Percentiles rank a stretch among this genome's conserved stretches.
Evolutionary conservation across 768 basidiomycete genomes (phyloP).

Genomic region (Lactifluus subvellereus): DNA sequence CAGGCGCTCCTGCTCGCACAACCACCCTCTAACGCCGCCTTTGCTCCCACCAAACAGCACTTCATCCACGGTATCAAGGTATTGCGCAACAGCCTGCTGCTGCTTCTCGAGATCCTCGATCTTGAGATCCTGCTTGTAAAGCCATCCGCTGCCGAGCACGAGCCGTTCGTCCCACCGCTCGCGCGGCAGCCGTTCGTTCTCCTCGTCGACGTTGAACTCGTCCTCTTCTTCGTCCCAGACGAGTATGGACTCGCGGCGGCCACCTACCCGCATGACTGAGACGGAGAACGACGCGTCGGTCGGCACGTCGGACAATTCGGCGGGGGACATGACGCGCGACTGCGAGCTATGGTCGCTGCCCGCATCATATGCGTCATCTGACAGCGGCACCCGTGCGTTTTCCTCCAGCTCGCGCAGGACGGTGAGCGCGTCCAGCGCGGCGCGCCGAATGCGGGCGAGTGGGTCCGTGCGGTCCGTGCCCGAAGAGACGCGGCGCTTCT

Average conservation of each 20-base stretch:
- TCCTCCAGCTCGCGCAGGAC: conserved; percentile 80
- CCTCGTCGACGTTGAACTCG: conserved; percentile 42
- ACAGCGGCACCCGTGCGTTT: conserved; percentile 62
- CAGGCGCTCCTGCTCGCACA: conserved; percentile 41
- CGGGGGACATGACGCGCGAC: conserved; percentile 45
- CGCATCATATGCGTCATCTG: conserved; percentile 78
- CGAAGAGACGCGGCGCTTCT: conserved; percentile 34
- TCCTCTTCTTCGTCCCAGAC: conserved; percentile 75
- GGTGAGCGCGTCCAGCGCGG: conserved; percentile 79
- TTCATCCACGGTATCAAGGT: conserved; percentile 75
- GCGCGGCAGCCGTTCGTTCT: conserved; percentile 42
- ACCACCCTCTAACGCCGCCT: conserved; percentile 45
- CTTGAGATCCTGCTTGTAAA: conserved; percentile 63
- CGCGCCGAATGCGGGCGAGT: conserved; percentile 61
- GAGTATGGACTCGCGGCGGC: conserved; percentile 56
- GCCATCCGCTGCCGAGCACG: conserved; percentile 75
- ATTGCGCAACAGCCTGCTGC: conserved; percentile 48
- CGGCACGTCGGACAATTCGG: conserved; percentile 27
- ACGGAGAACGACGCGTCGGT: conserved; percentile 61
- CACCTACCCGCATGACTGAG: conserved; percentile 63
- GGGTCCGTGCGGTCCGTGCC: conserved; percentile 46
- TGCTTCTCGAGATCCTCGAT: conserved; percentile 53
- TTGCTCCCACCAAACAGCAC: conserved; percentile 63
- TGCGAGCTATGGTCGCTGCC: conserved; percentile 54
- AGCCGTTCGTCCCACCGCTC: conserved; percentile 80